Base-by-base conservation (phyloP, 2,329 filamentous ascomycete species). In the Sclerotinia nivalis region DNA sequence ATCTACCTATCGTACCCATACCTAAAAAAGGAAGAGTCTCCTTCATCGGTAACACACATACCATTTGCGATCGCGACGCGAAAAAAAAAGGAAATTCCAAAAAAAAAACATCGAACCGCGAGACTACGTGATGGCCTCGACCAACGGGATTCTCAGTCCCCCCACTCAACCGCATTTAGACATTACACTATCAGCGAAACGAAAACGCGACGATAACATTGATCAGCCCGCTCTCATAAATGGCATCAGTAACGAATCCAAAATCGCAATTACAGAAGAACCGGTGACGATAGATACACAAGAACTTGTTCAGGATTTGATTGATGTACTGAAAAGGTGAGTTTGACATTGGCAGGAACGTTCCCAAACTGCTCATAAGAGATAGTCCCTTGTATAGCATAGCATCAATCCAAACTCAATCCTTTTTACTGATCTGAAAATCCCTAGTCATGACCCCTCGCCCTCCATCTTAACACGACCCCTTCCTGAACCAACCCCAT, bases 181-280 rank as follows among this genome's bases (percentile, higher is more conserved):
- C 50, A 75, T 79, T 65, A 76, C 77, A 67, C 75, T 81, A 47
- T 78, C 82, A 37, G 80, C 81, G 70, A 89, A 89, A 81, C 83
- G 87, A 78, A 89, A 89, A 81, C 87, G 87, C 83, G 85, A 87
- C 75, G 79, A 80, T 64, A 81, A 77, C 71, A 82, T 83, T 73
- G 82, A 82, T 60, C 75, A 70, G 67, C 72, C 75, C 28, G 66
- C 75, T 70, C 74, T 75, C 40, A 59, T 68, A 58, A 78, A 78
- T 73, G 73, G 76, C 70, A 67, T 70, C 66, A 31, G 49, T 58
- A 47, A 61, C 31, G 71, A 75, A 66, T 74, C 74, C 61, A 74
- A 74, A 64, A 71, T 62, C 54, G 52, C 67, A 54, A 69, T 47
- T 71, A 47, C 68, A 56, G 71, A 72, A 56, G 70, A 66, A n/a